Percentiles rank a stretch among this genome's conserved stretches.
phyloP scores from a whole-genome alignment of 305 asterid genomes.

The Fraxinus greggii region DNA sequence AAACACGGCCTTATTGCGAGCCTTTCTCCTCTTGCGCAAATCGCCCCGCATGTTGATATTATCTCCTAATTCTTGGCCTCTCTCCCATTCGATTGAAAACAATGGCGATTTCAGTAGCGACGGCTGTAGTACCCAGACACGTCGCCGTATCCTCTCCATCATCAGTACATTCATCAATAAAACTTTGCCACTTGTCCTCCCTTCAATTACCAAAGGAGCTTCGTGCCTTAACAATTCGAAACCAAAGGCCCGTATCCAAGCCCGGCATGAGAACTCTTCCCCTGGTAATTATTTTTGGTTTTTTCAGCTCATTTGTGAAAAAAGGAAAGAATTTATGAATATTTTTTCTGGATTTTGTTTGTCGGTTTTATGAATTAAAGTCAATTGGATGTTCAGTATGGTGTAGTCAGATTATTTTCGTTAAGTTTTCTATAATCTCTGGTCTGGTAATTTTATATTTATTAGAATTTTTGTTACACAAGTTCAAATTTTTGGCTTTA shows the following conservation, averaged over 20 bases:
- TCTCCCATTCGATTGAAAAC: not conserved
- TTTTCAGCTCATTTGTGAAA: not conserved
- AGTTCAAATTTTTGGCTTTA: not conserved
- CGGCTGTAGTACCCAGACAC: conserved; percentile 29
- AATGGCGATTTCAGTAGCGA: conserved; percentile 63
- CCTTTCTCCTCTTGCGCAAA: not conserved
- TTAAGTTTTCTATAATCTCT: not conserved
- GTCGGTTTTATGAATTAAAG: not conserved
- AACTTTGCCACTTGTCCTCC: conserved; percentile 44
- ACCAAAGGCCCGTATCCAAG: conserved; percentile 30
- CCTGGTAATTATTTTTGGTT: conserved; percentile 36
- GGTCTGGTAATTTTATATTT: not conserved
- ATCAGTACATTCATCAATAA: conserved; percentile 18
- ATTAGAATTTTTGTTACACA: not conserved
- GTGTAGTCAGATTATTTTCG: not conserved
- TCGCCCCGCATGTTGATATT: not conserved
- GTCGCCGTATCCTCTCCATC: conserved; percentile 34
- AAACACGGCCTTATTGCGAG: not conserved
- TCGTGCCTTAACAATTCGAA: conserved; percentile 35
- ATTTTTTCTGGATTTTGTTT: not conserved
- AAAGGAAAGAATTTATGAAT: not conserved
- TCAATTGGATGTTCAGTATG: not conserved
- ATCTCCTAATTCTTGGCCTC: not conserved
- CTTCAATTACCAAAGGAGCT: conserved; percentile 50
- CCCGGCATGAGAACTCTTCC: conserved; percentile 36